Evolutionary conservation across 2,329 filamentous ascomycete genomes (phyloP).

Genomic region (Diaporthe caulivora): DNA sequence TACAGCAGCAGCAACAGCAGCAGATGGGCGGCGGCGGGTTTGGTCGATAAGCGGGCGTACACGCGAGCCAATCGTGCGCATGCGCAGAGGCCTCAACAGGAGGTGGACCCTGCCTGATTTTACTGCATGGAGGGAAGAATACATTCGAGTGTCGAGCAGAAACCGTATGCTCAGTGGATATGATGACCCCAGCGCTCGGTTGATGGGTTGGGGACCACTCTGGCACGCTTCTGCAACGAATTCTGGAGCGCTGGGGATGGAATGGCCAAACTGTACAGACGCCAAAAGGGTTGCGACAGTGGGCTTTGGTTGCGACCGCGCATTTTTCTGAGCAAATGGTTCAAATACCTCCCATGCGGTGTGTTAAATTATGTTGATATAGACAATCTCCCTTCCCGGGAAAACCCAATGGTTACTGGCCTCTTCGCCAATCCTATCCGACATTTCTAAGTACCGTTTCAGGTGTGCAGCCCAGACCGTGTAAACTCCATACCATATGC

Average conservation of each 20-base stretch:
- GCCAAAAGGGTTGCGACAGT: background rate
- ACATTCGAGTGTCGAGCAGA: background rate
- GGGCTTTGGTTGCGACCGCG: background rate
- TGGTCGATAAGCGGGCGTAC: slow-evolving; percentile 31
- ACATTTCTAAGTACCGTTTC: background rate
- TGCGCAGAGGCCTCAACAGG: no score
- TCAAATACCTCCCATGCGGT: slow-evolving; percentile 12
- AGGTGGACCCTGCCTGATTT: background rate
- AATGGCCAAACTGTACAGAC: background rate
- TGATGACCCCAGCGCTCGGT: background rate
- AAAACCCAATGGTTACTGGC: slow-evolving; percentile 10
- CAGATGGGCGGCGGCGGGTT: slow-evolving; percentile 67
- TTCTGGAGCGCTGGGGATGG: background rate
- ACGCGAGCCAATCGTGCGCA: background rate
- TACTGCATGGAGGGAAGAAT: background rate
- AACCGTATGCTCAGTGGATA: background rate
- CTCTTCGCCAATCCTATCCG: background rate
- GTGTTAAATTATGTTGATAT: slow-evolving; percentile 37
- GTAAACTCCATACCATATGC: slow-evolving; percentile 37
- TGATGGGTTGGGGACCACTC: background rate
- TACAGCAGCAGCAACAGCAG: slow-evolving; percentile 86
- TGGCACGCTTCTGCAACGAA: background rate
- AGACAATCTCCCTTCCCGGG: slow-evolving; percentile 37
- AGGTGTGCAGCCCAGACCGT: slow-evolving; percentile 1
- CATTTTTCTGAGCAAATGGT: slow-evolving; percentile 7